Evolutionary conservation across 2,329 filamentous ascomycete species (phyloP).

Genomic region (Stemphylium lycopersici): DNA sequence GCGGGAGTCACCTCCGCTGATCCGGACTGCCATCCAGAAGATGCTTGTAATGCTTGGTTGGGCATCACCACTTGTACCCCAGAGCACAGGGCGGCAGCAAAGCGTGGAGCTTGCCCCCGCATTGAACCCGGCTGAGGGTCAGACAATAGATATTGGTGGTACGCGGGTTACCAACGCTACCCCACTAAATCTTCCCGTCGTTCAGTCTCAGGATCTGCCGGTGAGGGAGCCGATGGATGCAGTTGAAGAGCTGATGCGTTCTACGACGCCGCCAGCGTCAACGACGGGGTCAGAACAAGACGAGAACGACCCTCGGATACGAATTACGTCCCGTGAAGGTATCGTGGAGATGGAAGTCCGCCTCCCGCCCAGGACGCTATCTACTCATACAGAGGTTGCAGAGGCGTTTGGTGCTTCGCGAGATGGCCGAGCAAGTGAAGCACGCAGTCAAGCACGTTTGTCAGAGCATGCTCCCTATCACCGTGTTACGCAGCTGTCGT

Average conservation of each 20-base stretch:
- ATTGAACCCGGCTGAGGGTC: slow-evolving; percentile 8
- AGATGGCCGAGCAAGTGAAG: slow-evolving; percentile 10
- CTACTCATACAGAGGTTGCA: slow-evolving; percentile 34
- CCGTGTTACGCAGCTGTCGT: slow-evolving; percentile 46
- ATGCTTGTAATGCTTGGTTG: slow-evolving; percentile 36
- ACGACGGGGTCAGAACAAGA: slow-evolving; percentile 35
- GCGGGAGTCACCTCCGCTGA: slow-evolving; percentile 26
- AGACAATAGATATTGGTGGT: slow-evolving; percentile 26
- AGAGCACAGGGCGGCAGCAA: slow-evolving; percentile 3
- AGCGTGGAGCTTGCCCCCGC: neutral
- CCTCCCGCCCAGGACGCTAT: slow-evolving; percentile 41
- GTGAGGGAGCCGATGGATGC: slow-evolving; percentile 6
- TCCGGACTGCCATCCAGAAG: slow-evolving; percentile 31
- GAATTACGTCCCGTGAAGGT: slow-evolving; percentile 47
- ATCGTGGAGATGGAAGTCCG: slow-evolving; percentile 49
- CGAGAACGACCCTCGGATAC: slow-evolving; percentile 44
- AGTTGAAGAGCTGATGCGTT: slow-evolving; percentile 22
- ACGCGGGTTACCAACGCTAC: slow-evolving; percentile 30
- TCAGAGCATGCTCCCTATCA: slow-evolving; percentile 25
- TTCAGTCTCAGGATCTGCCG: slow-evolving; percentile 10
- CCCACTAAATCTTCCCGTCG: slow-evolving; percentile 29
- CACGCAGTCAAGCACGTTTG: slow-evolving; percentile 8
- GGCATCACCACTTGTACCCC: slow-evolving; percentile 17
- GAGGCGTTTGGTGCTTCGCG: slow-evolving; percentile 16
- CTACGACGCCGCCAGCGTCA: slow-evolving; percentile 30